Evolutionary conservation across 495 filamentous ascomycete species (phyloP), one percentile per base, ranked within the genome.

Genomic region (Bacidia rubella): DNA sequence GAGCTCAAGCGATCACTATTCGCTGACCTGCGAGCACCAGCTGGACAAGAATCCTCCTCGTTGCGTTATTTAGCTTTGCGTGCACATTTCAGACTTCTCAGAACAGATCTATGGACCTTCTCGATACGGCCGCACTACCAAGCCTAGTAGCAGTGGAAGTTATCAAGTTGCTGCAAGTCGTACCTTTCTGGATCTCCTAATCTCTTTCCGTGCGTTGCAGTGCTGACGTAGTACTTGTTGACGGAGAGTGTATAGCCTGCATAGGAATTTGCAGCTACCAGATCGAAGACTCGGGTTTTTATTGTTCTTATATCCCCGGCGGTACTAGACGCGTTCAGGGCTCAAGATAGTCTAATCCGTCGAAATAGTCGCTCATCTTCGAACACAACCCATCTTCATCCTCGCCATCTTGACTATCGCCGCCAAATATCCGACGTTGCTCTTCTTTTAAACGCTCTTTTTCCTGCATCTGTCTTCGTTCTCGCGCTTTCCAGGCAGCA

Each of bases 351-450:
- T 61, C 53, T 53, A 61, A 49, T 5, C 51, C 57, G 29, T 19
- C 44, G 41, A 61, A 61, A 39, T 51, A 58, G 25, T 58, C 59
- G 55, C 55, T 54, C 52, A 61, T 59, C 47, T 27, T 32, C 11
- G 23, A 32, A 38, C 54, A 62, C 55, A 62, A 51, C 2, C 51
- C 54, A 46, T 56, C 56, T 3, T 51, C 56, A 15, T 56, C 56
- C 10, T 41, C 53, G 12, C 41, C 51, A 11, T 50, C 55, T 10
- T 29, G 35, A 17, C 52, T 42, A 17, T 61, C 59, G 9, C 53
- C 59, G 20, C 59, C 59, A 29, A 61, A 61, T 21, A 61, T 61
- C 22, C 56, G 49, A 38, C 51, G 45, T 44, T 54, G 53, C 27
- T 61, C 59, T 32, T 32, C 35, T 19, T 44, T 23, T 12, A 61